A percentile compares a stretch with the other conserved stretches of the same genome.
phyloP scores from a whole-genome alignment of 2,329 filamentous ascomycete genomes.

The Aspergillus brasiliensis region DNA sequence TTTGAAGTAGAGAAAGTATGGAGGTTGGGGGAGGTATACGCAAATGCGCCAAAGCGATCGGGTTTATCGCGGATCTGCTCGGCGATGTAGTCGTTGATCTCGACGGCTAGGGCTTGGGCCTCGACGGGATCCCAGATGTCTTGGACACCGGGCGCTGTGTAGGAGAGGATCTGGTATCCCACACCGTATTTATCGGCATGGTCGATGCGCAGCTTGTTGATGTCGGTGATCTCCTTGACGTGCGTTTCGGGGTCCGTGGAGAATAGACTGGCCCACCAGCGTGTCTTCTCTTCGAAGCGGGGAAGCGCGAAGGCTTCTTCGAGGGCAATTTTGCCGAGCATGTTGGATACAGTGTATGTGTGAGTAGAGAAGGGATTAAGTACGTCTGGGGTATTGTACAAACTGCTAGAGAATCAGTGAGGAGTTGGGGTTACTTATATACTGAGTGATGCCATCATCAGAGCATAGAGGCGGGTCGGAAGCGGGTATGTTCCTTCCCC shows the following conservation, averaged over 20 bases:
- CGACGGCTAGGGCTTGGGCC: slow-evolving; percentile 47
- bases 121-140: slow-evolving; percentile 50
- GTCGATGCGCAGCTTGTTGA: slow-evolving; percentile 47
- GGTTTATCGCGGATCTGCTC: slow-evolving; percentile 45
- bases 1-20: not conserved
- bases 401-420: not conserved
- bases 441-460: not conserved
- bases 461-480: slow-evolving; percentile 4
- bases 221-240: slow-evolving; percentile 56
- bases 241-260: slow-evolving; percentile 62
- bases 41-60: slow-evolving; percentile 50
- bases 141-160: slow-evolving; percentile 53
- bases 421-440: not conserved
- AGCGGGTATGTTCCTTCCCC: slow-evolving; percentile 9
- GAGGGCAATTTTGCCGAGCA: slow-evolving; percentile 63
- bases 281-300: slow-evolving; percentile 59
- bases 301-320: slow-evolving; percentile 66
- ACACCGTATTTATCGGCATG: slow-evolving; percentile 50
- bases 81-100: slow-evolving; percentile 52
- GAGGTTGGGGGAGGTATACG: slow-evolving; percentile 24
- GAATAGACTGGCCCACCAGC: slow-evolving; percentile 64
- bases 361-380: not conserved
- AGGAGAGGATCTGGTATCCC: slow-evolving; percentile 52
- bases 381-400: too few species aligned
- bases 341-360: slow-evolving; percentile 28